Evolutionary conservation across 805 yeast genomes (phyloP), one percentile per base, ranked within the genome.

Genomic region (Pichia scutulata): DNA sequence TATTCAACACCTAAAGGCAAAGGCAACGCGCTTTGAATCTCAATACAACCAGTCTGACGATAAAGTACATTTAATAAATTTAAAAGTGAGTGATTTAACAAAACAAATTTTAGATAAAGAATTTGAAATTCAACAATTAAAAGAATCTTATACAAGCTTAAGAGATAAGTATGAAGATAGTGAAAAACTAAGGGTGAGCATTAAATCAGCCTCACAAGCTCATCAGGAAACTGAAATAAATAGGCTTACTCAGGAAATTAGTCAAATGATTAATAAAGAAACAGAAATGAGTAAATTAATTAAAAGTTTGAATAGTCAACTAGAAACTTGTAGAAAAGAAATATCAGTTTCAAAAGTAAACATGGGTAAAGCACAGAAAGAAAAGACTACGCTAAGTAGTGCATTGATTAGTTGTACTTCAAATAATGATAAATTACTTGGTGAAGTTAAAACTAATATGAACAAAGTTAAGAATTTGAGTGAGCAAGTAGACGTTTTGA

Each of bases 231-330:
- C 68, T 30, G 86, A 86, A 57, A 68, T 84, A 46, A 73, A 76
- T 47, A 68, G 70, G 46, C 61, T 86, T 51, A 78, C 76, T 54
- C 71, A 71, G 36, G 81, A 81, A 44, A 61, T 87, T 39, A 71
- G 74, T 37, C 69, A 71, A 49, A 75, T 78, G 55, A 70, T 81
- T 67, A 81, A 81, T 57, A 73, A 72, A 39, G 95, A 88, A 62
- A 81, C 88, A 1, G 79, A 76, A 28, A 63, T 84, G 49, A 78
- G 82, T 52, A 84, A 82, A 56, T 82, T 77, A 43, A 70, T 82
- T 55, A 83, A 86, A 47, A 78, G 78, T 39, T 66, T 84, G 25
- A 77, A 75, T 41, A 75, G 81, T 55, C 84, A 82, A 52, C 66
- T 80, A 43, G 88, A 82, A 53, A 76, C 78, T 9, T 62, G 77